Base-by-base conservation (phyloP, 805 yeast species). In the Blastobotrys americana region DNA sequence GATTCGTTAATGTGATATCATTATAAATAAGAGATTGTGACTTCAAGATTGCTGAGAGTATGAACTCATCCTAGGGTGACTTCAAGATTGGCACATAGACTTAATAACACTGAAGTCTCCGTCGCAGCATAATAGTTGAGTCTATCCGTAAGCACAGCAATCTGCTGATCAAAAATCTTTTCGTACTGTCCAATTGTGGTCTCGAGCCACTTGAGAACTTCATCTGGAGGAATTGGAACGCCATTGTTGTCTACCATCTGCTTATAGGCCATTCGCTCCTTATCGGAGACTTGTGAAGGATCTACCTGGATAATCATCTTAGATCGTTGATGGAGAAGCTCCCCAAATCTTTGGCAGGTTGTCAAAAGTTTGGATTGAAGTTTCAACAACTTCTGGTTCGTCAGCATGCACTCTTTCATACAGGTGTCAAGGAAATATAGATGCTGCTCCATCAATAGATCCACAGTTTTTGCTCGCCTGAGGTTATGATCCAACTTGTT, bases 341-440 rank as follows among this genome's bases (percentile, higher is more conserved):
- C 45, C 4, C 54, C 59, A 43, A 52, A 64, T 48, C 55, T 50
- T 6, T 60, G 54, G 28, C 57, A 60, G 13, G 55, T 64, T 3
- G 59, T 59, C 45, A 71, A 73, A 15, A 82, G 64, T 25, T 72
- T 70, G n/a, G 56, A 44, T 22, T 50, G 59, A 13, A 71, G 62
- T 39, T 70, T 68, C 37, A 82, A 66, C 42, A 82, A 60, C 39
- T 68, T 70, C 16, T 75, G 70, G 45, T 78, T 76, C 1, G 89
- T 80, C 43, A 84, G 67, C 58, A 84, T 70, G 8, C 87, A 77
- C 51, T 81, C 84, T 50, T 77, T 73, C 51, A 86, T 60, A 17
- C 80, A 70, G 2, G 80, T 74, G 57, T 80, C 83, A 48, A 85
- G 65, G 54, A 74, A 80, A 5, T 72, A 67, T 37, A 79, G 76